Conservation (phyloP, 768 basidiomycete genomes). For the Kondoa malvinella region DNA sequence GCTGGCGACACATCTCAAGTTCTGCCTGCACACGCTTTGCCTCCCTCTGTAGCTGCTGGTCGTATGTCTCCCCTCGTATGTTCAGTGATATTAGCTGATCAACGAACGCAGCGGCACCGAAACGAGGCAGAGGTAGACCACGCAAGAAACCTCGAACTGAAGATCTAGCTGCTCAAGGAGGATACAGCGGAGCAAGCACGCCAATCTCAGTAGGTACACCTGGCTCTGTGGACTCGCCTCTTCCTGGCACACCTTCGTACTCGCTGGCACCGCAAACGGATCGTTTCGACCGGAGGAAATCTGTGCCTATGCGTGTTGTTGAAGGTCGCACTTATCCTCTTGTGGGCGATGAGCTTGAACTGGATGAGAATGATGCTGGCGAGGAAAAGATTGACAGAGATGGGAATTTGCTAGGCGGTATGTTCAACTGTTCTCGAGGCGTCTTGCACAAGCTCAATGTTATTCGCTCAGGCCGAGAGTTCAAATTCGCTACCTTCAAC, state of each 20-base stretch:
- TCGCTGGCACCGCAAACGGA: neutral
- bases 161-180: too few species aligned
- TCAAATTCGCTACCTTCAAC: constrained; percentile 77
- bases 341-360: constrained; percentile 74
- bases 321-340: constrained; percentile 56
- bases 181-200: too few species aligned
- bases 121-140: neutral
- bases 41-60: neutral
- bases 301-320: neutral
- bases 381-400: constrained; percentile 76
- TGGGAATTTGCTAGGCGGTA: constrained; percentile 72
- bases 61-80: neutral
- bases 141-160: neutral
- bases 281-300: neutral
- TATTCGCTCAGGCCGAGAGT: constrained; percentile 49
- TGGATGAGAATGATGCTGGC: constrained; percentile 66
- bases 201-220: neutral
- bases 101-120: neutral
- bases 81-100: neutral
- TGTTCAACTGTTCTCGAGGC: constrained; percentile 26
- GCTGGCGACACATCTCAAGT: neutral
- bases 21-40: neutral
- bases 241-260: neutral
- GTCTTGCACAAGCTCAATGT: neutral
- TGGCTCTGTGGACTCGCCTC: neutral